These are phyloP conservation scores for Apiotrichum veenhuisii DNA, from an alignment of 1,284 basidiomycete genomes.

Conservation along the genomic window DNA sequence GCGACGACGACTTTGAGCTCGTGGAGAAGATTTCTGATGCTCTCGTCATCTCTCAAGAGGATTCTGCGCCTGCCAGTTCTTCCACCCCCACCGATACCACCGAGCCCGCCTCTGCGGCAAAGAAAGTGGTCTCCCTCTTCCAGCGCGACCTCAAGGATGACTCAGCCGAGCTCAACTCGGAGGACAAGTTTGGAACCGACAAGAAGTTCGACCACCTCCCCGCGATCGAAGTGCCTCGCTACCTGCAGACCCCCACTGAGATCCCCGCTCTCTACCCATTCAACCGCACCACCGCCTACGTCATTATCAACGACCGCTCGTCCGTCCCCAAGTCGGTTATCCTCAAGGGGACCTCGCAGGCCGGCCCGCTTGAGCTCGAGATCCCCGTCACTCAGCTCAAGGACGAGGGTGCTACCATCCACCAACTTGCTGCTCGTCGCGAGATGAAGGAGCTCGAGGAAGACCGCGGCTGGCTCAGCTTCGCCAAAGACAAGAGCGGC, in stretches of 20 bases:
- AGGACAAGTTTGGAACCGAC: neutral
- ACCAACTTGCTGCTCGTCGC: constrained; percentile 57
- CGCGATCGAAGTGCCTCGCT: constrained; percentile 54
- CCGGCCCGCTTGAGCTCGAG: constrained; percentile 41
- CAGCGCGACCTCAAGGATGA: constrained; percentile 10
- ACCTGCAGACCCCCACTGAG: constrained; percentile 36
- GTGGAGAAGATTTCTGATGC: constrained; percentile 10
- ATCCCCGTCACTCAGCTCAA: constrained; percentile 47
- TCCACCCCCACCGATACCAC: neutral
- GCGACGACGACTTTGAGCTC: constrained; percentile 21
- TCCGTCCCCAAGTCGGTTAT: constrained; percentile 2
- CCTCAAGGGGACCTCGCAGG: constrained; percentile 50
- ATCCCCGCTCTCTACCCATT: constrained; percentile 16
- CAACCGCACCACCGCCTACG: constrained; percentile 48
- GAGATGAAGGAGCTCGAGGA: constrained; percentile 53
- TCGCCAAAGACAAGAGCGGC: neutral
- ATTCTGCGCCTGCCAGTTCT: neutral
- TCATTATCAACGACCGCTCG: constrained; percentile 50
- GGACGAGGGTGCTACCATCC: constrained; percentile 39
- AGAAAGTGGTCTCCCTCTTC: constrained; percentile 35
- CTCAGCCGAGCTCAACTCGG: neutral
- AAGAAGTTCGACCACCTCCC: constrained; percentile 4
- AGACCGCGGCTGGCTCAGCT: constrained; percentile 13
- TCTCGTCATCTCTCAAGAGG: neutral
- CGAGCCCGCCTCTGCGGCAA: constrained; percentile 13